These are phyloP conservation scores for Penicillium alfredii DNA, from an alignment of 495 filamentous ascomycete genomes.

Conservation along the genomic window DNA sequence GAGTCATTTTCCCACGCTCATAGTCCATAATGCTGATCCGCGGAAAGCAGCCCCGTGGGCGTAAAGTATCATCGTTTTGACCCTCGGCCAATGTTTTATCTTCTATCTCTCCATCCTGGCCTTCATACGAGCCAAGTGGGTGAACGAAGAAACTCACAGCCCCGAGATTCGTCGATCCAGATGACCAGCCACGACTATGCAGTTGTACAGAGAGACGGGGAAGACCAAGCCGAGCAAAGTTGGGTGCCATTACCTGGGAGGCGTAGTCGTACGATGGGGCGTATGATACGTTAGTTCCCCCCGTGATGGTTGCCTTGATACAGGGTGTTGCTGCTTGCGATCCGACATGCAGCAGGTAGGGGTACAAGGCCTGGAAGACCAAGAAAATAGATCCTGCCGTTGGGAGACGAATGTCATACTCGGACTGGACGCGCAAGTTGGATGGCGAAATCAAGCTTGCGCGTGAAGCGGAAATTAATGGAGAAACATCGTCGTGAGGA, in stretches of 20 bases:
- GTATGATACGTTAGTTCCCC: slow-evolving; percentile 71
- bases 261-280: slow-evolving; percentile 75
- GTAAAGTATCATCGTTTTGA: background rate
- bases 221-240: slow-evolving; percentile 58
- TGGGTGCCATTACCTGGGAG: slow-evolving; percentile 66
- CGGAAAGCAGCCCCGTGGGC: slow-evolving; percentile 31
- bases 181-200: slow-evolving; percentile 60
- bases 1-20: slow-evolving; percentile 43
- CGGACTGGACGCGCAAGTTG: slow-evolving; percentile 10
- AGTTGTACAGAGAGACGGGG: slow-evolving; percentile 50
- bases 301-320: slow-evolving; percentile 56
- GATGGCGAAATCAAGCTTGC: slow-evolving; percentile 9
- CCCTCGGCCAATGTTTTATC: background rate
- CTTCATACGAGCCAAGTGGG: no score
- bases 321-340: slow-evolving; percentile 21
- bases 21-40: slow-evolving; percentile 20
- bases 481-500: no score
- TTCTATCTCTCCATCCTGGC: background rate
- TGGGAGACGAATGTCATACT: slow-evolving; percentile 28
- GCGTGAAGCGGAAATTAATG: no score
- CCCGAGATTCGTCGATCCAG: slow-evolving; percentile 51
- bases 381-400: slow-evolving; percentile 50
- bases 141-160: slow-evolving; percentile 52
- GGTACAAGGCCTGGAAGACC: slow-evolving; percentile 78
- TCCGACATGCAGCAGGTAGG: slow-evolving; percentile 62